Evolutionary conservation across 2,329 filamentous ascomycete species (phyloP).

Genomic region (Thielaviopsis ethacetica): DNA sequence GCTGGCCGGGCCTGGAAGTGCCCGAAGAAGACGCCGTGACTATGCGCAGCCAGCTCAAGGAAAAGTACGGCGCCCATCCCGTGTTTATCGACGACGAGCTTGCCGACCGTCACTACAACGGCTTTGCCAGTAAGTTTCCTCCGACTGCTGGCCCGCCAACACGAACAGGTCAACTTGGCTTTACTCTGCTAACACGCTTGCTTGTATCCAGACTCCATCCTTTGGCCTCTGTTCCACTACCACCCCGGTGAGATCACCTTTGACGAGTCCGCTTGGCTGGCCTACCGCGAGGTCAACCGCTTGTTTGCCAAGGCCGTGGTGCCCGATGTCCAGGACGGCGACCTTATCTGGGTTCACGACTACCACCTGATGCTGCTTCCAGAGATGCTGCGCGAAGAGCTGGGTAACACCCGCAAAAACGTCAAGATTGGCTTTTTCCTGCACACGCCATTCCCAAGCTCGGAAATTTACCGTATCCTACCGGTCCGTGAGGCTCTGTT

Average conservation of each 20-base stretch:
- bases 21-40: slow-evolving; percentile 64
- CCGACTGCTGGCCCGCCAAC: no score
- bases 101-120: slow-evolving; percentile 92
- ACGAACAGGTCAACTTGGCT: no score
- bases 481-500: slow-evolving; percentile 84
- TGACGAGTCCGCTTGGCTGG: slow-evolving; percentile 85
- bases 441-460: slow-evolving; percentile 92
- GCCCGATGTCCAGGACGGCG: slow-evolving; percentile 77
- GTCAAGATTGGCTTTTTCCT: slow-evolving; percentile 98
- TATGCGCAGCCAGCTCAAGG: slow-evolving; percentile 63
- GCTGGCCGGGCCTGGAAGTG: slow-evolving; percentile 88
- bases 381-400: slow-evolving; percentile 83
- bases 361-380: slow-evolving; percentile 97
- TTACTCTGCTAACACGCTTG: background rate
- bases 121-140: slow-evolving; percentile 65
- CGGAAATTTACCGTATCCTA: slow-evolving; percentile 89
- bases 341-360: slow-evolving; percentile 96
- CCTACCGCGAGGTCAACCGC: slow-evolving; percentile 83
- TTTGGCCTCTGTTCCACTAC: slow-evolving; percentile 98
- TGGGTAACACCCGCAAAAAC: slow-evolving; percentile 66
- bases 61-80: slow-evolving; percentile 77
- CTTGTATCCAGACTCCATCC: slow-evolving; percentile 62
- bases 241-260: slow-evolving; percentile 97
- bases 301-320: slow-evolving; percentile 80
- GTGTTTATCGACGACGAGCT: slow-evolving; percentile 90